A percentile compares a stretch with the other conserved stretches of the same genome.
These are phyloP conservation scores for Penicillium italicum DNA, from an alignment of 2,329 filamentous ascomycete species.

Conservation along the genomic window DNA sequence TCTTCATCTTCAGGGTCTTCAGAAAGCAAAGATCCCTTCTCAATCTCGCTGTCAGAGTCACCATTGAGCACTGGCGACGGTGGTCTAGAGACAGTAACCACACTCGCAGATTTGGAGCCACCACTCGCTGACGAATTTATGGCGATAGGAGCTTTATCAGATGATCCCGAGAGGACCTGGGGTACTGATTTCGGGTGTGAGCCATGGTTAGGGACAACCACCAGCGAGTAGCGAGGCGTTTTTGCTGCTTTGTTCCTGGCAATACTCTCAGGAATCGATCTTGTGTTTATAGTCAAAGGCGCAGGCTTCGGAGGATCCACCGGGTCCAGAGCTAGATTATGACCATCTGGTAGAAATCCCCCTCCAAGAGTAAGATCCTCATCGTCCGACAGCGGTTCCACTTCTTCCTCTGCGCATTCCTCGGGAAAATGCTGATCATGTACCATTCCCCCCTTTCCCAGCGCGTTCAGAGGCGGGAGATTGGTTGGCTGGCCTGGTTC, in stretches of 20 bases:
- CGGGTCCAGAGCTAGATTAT: background rate
- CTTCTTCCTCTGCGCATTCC: background rate
- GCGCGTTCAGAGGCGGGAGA: background rate
- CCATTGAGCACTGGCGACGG: conserved; percentile 8
- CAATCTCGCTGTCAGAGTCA: conserved; percentile 36
- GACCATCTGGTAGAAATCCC: conserved; percentile 7
- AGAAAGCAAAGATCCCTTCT: conserved; percentile 53
- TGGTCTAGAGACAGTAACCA: conserved; percentile 24
- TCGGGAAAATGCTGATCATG: background rate
- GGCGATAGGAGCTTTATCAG: conserved; percentile 21
- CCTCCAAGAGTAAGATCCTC: background rate
- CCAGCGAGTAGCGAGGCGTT: conserved; percentile 27
- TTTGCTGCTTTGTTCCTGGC: conserved; percentile 3
- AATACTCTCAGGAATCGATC: background rate
- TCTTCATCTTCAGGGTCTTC: conserved; percentile 65
- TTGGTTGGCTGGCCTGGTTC: conserved; percentile 25
- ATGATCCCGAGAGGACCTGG: conserved; percentile 14
- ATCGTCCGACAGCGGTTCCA: background rate
- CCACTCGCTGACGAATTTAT: conserved; percentile 26
- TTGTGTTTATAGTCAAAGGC: background rate
- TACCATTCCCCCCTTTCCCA: background rate
- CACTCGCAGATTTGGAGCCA: conserved; percentile 26
- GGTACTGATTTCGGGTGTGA: background rate
- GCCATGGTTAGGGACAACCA: conserved; percentile 29
- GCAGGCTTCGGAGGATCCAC: background rate